phyloP scores from a whole-genome alignment of 1,139 yeast genomes.

The Kodamaea alishanica region DNA sequence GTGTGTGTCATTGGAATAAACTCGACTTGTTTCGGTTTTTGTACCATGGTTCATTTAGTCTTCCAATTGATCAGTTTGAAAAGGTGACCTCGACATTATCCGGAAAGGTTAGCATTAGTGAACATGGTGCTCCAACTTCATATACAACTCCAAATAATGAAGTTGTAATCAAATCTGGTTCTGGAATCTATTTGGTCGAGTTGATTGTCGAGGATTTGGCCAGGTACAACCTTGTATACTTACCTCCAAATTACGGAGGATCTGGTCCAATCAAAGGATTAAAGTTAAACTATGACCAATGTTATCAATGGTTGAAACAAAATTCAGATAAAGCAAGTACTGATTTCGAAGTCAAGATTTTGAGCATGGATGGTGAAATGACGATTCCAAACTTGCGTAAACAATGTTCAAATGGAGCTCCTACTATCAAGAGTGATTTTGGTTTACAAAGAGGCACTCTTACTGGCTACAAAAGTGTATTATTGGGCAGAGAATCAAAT shows the following conservation, averaged over 20 bases:
- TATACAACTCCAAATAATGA: slow-evolving; percentile 39
- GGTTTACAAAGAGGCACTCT: slow-evolving; percentile 33
- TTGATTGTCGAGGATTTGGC: slow-evolving; percentile 61
- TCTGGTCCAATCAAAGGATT: slow-evolving; percentile 55
- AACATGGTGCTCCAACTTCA: slow-evolving; percentile 23
- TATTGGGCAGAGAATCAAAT: slow-evolving; percentile 33
- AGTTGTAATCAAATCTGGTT: slow-evolving; percentile 44
- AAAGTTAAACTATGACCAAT: slow-evolving; percentile 45
- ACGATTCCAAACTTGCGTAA: slow-evolving; percentile 30
- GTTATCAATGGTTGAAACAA: slow-evolving; percentile 35
- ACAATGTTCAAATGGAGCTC: slow-evolving; percentile 15
- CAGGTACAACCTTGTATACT: slow-evolving; percentile 56
- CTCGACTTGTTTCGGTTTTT: slow-evolving; percentile 74
- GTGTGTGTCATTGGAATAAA: slow-evolving; percentile 76
- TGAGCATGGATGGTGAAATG: slow-evolving; percentile 43
- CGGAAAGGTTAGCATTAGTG: slow-evolving; percentile 17
- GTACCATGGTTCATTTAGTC: slow-evolving; percentile 72
- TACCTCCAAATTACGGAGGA: slow-evolving; percentile 56
- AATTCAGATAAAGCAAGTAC: slow-evolving; percentile 25
- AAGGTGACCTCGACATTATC: slow-evolving; percentile 24
- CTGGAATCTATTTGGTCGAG: slow-evolving; percentile 77
- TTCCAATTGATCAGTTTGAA: slow-evolving; percentile 58
- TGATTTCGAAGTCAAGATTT: slow-evolving; percentile 46
- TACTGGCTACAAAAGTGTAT: slow-evolving; percentile 45
- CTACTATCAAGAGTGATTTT: slow-evolving; percentile 38